These are phyloP conservation scores for Penicillium tannophilum DNA, from an alignment of 495 filamentous ascomycete species.

Conservation along the genomic window DNA sequence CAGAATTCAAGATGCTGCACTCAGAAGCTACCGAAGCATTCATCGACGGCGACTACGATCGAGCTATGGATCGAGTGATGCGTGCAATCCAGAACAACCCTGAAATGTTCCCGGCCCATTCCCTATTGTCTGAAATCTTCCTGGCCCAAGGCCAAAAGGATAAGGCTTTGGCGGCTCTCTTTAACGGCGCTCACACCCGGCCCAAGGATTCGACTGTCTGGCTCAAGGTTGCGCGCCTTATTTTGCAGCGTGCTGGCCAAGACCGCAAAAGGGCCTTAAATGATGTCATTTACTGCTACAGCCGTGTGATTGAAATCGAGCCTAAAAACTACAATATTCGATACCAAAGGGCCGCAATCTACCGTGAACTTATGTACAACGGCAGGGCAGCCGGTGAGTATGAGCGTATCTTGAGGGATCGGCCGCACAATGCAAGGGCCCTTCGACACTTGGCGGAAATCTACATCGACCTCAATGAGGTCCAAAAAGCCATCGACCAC, in stretches of 20 bases:
- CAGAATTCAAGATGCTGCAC: constrained; percentile 72
- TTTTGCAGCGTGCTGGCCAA: constrained; percentile 61
- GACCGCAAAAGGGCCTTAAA: constrained; percentile 52
- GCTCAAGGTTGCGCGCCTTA: constrained; percentile 67
- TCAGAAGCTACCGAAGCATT: constrained; percentile 71
- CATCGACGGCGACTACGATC: constrained; percentile 64
- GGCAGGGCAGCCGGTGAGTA: constrained; percentile 64
- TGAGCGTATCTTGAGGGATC: constrained; percentile 58
- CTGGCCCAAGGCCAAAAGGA: constrained; percentile 66
- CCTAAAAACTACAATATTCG: constrained; percentile 58
- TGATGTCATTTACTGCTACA: constrained; percentile 69
- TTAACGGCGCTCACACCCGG: constrained; percentile 71
- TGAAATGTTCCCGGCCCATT: constrained; percentile 80
- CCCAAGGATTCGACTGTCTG: constrained; percentile 68
- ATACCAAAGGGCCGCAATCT: constrained; percentile 60
- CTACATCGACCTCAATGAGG: constrained; percentile 60
- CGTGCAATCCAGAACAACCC: constrained; percentile 80
- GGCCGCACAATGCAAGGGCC: constrained; percentile 61
- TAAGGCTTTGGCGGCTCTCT: constrained; percentile 66
- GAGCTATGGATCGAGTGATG: constrained; percentile 61
- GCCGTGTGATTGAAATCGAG: constrained; percentile 65
- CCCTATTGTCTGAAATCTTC: constrained; percentile 71
- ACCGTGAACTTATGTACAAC: constrained; percentile 57
- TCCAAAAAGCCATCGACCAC: constrained; percentile 56
- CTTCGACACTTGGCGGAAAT: constrained; percentile 66